phyloP scores from a whole-genome alignment of 768 basidiomycete species.

The Lactifluus rugatus region DNA sequence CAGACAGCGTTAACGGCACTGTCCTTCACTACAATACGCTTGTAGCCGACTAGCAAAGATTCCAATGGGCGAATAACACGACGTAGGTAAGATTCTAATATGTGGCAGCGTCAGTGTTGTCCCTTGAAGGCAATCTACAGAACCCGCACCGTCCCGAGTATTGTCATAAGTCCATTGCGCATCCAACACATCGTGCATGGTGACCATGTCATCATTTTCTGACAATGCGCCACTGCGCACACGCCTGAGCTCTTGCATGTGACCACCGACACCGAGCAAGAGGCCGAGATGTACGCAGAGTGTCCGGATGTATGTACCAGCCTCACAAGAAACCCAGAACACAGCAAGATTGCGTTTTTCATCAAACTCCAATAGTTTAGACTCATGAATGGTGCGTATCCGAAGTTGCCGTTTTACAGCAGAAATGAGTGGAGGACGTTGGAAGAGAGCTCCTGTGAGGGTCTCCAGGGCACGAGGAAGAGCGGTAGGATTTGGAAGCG shows the following conservation, averaged over 20 bases:
- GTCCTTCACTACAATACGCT: slow-evolving; percentile 98
- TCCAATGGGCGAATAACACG: slow-evolving; percentile 92
- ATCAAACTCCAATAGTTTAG: slow-evolving; percentile 92
- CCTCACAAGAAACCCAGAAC: slow-evolving; percentile 98
- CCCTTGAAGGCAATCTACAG: background rate
- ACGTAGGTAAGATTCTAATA: slow-evolving; percentile 91
- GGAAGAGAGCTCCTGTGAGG: slow-evolving; percentile 94
- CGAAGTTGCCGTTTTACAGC: slow-evolving; percentile 98
- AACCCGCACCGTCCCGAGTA: slow-evolving; percentile 71
- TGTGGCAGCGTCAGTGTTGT: slow-evolving; percentile 11
- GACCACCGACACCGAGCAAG: slow-evolving; percentile 92
- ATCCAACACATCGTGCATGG: slow-evolving; percentile 99
- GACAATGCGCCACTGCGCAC: slow-evolving; percentile 94
- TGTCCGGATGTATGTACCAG: slow-evolving; percentile 93
- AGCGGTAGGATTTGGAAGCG: slow-evolving; percentile 69
- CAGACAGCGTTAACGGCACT: slow-evolving; percentile 98
- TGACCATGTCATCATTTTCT: slow-evolving; percentile 96
- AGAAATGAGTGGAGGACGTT: slow-evolving; percentile 96
- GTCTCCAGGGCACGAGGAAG: slow-evolving; percentile 94
- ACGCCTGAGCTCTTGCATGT: slow-evolving; percentile 97
- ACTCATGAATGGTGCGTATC: slow-evolving; percentile 94
- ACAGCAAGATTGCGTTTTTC: slow-evolving; percentile 94
- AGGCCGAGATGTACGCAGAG: slow-evolving; percentile 96
- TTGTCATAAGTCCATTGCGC: slow-evolving; percentile 99
- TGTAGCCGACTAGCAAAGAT: slow-evolving; percentile 89